Conservation (phyloP, 495 filamentous ascomycete species). For the Cetradonia linearis region DNA sequence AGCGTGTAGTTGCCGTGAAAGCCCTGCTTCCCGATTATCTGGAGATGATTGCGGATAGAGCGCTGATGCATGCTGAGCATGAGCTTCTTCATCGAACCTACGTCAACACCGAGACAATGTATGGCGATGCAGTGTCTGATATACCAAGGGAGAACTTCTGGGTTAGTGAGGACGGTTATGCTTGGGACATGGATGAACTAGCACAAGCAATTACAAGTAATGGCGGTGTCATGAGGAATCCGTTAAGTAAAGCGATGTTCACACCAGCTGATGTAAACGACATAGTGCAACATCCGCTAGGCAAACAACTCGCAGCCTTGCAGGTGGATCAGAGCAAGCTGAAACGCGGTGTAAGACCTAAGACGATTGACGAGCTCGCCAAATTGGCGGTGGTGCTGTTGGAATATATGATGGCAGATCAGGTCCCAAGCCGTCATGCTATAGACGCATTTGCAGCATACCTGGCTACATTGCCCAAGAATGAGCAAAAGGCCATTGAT, state of each 20-base stretch:
- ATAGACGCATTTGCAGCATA: conserved; percentile 33
- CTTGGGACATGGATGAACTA: conserved; percentile 35
- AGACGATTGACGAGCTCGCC: conserved; percentile 30
- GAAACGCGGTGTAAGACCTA: conserved; percentile 29
- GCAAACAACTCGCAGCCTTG: conserved; percentile 23
- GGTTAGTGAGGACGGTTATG: conserved; percentile 32
- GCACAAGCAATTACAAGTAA: conserved; percentile 25
- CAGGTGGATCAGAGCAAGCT: conserved; percentile 30
- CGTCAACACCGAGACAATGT: conserved; percentile 28
- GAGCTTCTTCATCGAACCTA: conserved; percentile 25
- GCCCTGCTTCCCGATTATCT: conserved; percentile 7
- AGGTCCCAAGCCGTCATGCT: conserved; percentile 25
- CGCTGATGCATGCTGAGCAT: conserved; percentile 25
- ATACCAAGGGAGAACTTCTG: conserved; percentile 27
- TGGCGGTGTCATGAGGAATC: conserved; percentile 29
- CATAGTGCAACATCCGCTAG: conserved; percentile 31
- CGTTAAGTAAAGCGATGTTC: conserved; percentile 29
- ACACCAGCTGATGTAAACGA: conserved; percentile 25
- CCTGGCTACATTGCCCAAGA: conserved; percentile 29
- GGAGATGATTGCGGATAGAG: conserved; percentile 13
- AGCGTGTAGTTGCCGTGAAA: conserved; percentile 13
- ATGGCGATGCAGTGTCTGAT: conserved; percentile 16
- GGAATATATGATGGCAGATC: conserved; percentile 28
- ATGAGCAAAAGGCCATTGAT: conserved; percentile 32
- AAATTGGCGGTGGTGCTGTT: conserved; percentile 28